Conservation (phyloP, 768 basidiomycete genomes). For the Hericium rajendrae region DNA sequence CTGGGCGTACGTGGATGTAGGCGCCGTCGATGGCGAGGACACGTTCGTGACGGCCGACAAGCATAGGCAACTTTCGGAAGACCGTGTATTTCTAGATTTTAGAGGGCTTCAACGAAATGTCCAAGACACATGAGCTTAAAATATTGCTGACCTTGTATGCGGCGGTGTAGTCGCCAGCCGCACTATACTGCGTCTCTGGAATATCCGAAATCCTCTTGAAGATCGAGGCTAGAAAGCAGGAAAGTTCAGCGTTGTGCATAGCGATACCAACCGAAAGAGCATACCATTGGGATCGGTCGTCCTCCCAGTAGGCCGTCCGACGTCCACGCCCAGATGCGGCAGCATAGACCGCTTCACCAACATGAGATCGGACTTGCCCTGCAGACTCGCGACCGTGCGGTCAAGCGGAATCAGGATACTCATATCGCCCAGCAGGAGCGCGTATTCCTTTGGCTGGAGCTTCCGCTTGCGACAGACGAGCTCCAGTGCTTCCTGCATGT, state of each 20-base stretch:
- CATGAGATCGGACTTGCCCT: constrained; percentile 76
- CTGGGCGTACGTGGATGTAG: constrained; percentile 68
- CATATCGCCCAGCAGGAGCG: constrained; percentile 54
- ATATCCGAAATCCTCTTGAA: constrained; percentile 84
- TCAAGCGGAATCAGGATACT: constrained; percentile 84
- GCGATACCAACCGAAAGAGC: constrained; percentile 5
- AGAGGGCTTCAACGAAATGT: too few relatives aligned
- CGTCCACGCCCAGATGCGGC: constrained; percentile 58
- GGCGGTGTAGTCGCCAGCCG: constrained; percentile 68
- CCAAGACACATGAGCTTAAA: not conserved
- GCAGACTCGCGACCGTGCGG: constrained; percentile 90
- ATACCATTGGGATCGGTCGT: constrained; percentile 91
- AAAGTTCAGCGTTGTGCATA: constrained; percentile 1
- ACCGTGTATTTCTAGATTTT: constrained; percentile 72
- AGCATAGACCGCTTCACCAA: constrained; percentile 75
- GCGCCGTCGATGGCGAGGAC: constrained; percentile 90
- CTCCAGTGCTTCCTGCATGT: constrained; percentile 93
- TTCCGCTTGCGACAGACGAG: constrained; percentile 65
- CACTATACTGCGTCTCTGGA: constrained; percentile 34
- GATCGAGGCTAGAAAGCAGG: constrained; percentile 60
- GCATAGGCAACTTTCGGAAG: constrained; percentile 90
- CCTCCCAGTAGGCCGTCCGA: constrained; percentile 51
- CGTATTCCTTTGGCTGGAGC: constrained; percentile 72
- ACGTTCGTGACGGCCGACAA: constrained; percentile 83
- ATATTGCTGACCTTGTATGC: constrained; percentile 66